Base-by-base conservation (phyloP, 352 stramenopile species). In the Phytophthora sp. region DNA sequence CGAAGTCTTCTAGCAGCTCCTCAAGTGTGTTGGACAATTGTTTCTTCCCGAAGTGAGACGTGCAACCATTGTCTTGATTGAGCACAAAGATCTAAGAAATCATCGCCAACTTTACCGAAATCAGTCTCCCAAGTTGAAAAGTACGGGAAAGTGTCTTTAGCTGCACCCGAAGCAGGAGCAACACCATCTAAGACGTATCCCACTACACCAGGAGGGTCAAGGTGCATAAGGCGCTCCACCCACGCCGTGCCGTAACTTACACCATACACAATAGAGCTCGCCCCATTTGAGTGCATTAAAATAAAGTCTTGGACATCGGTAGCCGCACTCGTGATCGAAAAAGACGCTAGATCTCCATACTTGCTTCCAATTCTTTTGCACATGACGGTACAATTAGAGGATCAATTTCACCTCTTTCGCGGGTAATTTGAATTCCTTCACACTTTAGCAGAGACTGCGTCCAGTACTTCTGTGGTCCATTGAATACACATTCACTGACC, bases 291-390 rank as follows among this genome's bases (percentile, higher is more conserved):
- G 17, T 42, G 23, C 35, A 1, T 42, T n/a, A 18, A 42, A 23
- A 42, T 42, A 18, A 42, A 10, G 13, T 1, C 23, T 42, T 12
- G 1, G n/a, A 42, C 5, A 26, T 42, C 35, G 2, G 35, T 42
- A 23, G 17, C 17, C n/a, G 35, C 35, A 11, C 35, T 42, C 0
- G 35, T 23, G 17, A 24, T 23, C 3, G 35, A 42, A 17, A 42
- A 42, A 24, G n/a, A n/a, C n/a, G 61, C 42, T 17, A 84, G 46
- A 20, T 77, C 52, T 4, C 57, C 65, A 32, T 72, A 76, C n/a
- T 72, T 67, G 30, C 17, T n/a, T 30, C 66, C 4, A 84, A 46
- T 6, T 70, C 72, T 23, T 71, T 27, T 0, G 65, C 59, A 54
- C 75, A 81, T 8, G 32, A 59, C 5, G 64, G 32, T 2, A 84